Conservation (phyloP, 2,329 filamentous ascomycete genomes). For the Lachnum nothofagi region DNA sequence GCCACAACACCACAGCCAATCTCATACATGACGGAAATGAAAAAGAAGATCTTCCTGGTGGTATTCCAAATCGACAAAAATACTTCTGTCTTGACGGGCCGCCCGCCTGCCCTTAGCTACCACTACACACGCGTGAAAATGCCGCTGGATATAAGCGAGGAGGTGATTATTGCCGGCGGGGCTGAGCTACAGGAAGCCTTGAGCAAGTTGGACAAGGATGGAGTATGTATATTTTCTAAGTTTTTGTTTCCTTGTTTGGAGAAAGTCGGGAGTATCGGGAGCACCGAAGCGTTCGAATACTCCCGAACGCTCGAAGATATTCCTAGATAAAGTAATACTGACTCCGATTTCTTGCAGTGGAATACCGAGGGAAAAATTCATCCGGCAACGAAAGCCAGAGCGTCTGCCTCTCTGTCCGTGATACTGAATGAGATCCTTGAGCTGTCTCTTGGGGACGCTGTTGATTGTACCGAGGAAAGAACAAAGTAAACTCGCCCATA, state of each 20-base stretch:
- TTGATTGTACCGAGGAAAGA: constrained; percentile 18
- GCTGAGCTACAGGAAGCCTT: constrained; percentile 37
- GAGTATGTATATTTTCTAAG: no score
- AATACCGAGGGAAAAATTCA: constrained; percentile 42
- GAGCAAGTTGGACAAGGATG: constrained; percentile 40
- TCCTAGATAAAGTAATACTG: no score
- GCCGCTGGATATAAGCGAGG: constrained; percentile 51
- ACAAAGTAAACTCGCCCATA: constrained; percentile 18
- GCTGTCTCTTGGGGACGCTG: constrained; percentile 38
- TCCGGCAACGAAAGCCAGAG: constrained; percentile 42
- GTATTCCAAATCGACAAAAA: constrained; percentile 46
- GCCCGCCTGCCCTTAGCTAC: constrained; percentile 48
- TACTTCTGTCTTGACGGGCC: constrained; percentile 47
- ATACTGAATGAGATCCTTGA: constrained; percentile 57
- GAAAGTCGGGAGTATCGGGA: no score
- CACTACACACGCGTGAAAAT: constrained; percentile 50
- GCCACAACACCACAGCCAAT: constrained; percentile 14
- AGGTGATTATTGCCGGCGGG: constrained; percentile 41
- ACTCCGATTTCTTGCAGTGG: no score
- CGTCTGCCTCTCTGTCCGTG: constrained; percentile 43
- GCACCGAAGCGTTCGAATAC: no score
- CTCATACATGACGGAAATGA: constrained; percentile 35
- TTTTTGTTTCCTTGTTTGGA: no score
- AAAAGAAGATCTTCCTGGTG: constrained; percentile 33
- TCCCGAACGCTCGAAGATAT: no score